A percentile compares a stretch with the other conserved stretches of the same genome.
Evolutionary conservation across 345 rosid genomes (phyloP).

Genomic region (Hypericum perforatum): DNA sequence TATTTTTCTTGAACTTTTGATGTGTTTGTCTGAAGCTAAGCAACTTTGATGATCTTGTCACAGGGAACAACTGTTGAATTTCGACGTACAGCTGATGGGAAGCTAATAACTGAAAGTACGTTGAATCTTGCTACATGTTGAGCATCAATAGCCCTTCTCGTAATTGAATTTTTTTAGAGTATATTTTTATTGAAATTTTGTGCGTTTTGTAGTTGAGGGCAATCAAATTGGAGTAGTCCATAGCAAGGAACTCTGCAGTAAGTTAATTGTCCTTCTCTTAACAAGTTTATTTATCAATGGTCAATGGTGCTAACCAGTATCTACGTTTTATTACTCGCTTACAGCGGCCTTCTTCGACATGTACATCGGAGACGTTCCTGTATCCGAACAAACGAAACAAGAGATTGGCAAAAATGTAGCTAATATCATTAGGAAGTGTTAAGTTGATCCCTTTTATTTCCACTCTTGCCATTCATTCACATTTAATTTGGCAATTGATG

Average conservation of each 20-base stretch:
- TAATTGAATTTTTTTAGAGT: too few species aligned
- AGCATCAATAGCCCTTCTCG: too few species aligned
- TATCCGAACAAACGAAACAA: constrained; percentile 76
- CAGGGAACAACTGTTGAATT: constrained; percentile 93
- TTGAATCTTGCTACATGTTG: background rate
- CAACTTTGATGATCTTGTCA: constrained; percentile 10
- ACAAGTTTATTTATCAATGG: too few species aligned
- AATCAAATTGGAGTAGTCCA: constrained; percentile 62
- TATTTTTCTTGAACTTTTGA: too few species aligned
- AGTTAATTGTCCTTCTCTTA: constrained; percentile 14
- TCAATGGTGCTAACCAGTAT: too few species aligned
- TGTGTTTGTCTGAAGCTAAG: too few species aligned
- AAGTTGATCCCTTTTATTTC: constrained; percentile 16
- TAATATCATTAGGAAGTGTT: constrained; percentile 53
- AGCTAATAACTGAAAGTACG: constrained; percentile 86
- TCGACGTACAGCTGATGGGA: constrained; percentile 66
- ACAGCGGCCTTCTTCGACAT: constrained; percentile 91
- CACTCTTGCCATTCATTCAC: constrained; percentile 13
- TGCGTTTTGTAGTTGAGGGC: constrained; percentile 71
- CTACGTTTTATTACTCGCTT: constrained; percentile 1
- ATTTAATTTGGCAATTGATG: constrained; percentile 16
- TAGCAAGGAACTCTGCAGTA: constrained; percentile 89
- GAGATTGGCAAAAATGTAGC: constrained; percentile 79
- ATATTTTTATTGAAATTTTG: background rate
- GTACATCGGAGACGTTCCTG: constrained; percentile 82